Evolutionary conservation across 2,329 filamentous ascomycete genomes (phyloP), one percentile per base, ranked within the genome.

Genomic region (Cladosporium sp.): DNA sequence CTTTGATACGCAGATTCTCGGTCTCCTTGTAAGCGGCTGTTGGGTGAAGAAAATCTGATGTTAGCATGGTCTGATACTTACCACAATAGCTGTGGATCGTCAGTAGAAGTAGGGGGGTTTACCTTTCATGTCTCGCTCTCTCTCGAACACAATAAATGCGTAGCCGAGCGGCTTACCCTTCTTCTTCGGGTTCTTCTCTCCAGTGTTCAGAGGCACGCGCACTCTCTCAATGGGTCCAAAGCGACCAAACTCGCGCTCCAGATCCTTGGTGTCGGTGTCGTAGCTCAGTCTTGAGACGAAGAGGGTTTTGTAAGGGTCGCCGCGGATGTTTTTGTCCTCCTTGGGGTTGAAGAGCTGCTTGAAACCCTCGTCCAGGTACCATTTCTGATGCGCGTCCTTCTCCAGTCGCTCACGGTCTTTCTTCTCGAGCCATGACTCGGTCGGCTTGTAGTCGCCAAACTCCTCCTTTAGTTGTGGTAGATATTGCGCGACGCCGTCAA

Each of bases 61-160:
- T 67, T 51, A 84, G 80, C 83, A 82, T 81, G 80, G 86, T 85
- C 84, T 85, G 75, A 61, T 61, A 65, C 63, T 59, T 59, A 65
- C 63, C 63, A 59, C 57, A 65, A 51, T 38, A 32, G 41, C 63
- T 65, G 63, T 65, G 57, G 55, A 28, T 54, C 49, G 65, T 66
- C 65, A 34, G 54, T 58, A 47, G 24, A 30, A 59, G 32, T 14
- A 18, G 32, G 51, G 51, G 41, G 14, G 36, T 66, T 59, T 96
- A 97, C 93, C 93, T 92, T 96, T 96, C 93, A 98, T 97, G 78
- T 98, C 95, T 80, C 94, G 93, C 81, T 98, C 95, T 78, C 92
- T 90, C 80, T 98, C 94, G 77, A 94, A 99, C 64, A 98, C 92
- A 72, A 99, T 90, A 77, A 99, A 99, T 68, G 92, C 95, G 79